Base-by-base conservation (phyloP, 2,329 filamentous ascomycete species). In the Nothopassalora personata region DNA sequence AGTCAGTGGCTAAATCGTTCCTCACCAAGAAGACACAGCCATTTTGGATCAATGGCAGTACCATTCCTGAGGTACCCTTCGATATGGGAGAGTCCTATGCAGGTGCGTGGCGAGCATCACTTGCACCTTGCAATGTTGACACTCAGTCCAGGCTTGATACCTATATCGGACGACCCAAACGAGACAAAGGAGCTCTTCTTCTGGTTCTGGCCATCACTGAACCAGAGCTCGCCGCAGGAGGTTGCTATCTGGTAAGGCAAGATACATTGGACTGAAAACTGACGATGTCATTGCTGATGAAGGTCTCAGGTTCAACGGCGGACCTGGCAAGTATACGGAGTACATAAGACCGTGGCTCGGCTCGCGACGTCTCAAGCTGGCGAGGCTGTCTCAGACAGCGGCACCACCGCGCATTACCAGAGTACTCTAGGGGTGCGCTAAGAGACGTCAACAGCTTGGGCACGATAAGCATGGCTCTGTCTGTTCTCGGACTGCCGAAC, bases 151-250 rank as follows among this genome's bases (percentile, higher is more conserved):
- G 36, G 76, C 36, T 73, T 81, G 3, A 69, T 86, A 6, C 81
- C 83, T 4, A 83, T 86, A 64, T 79, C 79, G 48, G 72, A 71
- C 56, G 71, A 67, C 63, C 56, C 73, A 9, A 79, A 81, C 60
- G 76, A 79, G 36, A 74, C 75, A 0, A 73, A 75, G 15, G 68
- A 77, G 63, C 69, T 81, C n/a, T 82, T 77, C 71, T 82, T 83
- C 68, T 82, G 80, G 80, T 83, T 81, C 70, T 82, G 81, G 62
- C 81, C 81, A 3, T 79, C 79, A 0, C 69, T 67, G n/a, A 82
- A 82, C 60, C 73, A 74, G 13, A 69, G 73, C 53, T 79, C 78
- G 0, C 61, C 65, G 1, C 76, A 82, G 28, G 80, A 83, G 63
- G 77, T 83, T 46, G 76, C 75, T 0, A 80, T 81, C 60, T 81